phyloP scores from a whole-genome alignment of 306 rosid species.

The Trifolium dubium region DNA sequence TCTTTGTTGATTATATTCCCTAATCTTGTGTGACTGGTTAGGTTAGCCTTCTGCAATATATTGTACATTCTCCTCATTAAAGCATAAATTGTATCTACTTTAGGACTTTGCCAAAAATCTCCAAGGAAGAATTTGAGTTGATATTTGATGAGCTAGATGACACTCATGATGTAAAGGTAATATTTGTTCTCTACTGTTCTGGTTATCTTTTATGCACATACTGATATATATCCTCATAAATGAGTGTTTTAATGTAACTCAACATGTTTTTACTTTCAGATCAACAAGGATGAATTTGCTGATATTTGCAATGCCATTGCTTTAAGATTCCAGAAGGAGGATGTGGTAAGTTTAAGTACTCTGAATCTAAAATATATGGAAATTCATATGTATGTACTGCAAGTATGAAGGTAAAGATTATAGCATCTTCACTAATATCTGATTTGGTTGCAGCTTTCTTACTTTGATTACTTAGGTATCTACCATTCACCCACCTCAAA shows the following conservation, averaged over 20 bases:
- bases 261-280: constrained; percentile 53
- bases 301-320: constrained; percentile 97
- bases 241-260: constrained; percentile 33
- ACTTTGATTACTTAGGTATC: constrained; percentile 64
- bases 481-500: constrained; percentile 62
- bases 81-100: constrained; percentile 29
- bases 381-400: constrained; percentile 30
- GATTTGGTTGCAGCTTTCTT: constrained; percentile 75
- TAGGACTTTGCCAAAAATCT: constrained; percentile 87
- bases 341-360: constrained; percentile 60
- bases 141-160: constrained; percentile 95
- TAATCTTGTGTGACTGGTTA: neutral
- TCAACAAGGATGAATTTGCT: constrained; percentile 80
- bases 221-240: neutral
- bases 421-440: constrained; percentile 41
- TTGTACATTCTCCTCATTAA: constrained; percentile 1
- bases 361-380: constrained; percentile 27
- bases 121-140: constrained; percentile 80
- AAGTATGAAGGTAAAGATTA: constrained; percentile 30
- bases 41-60: neutral
- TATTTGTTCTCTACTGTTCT: constrained; percentile 17
- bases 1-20: neutral
- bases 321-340: constrained; percentile 83
- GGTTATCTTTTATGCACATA: constrained; percentile 20
- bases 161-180: constrained; percentile 81